phyloP scores from a whole-genome alignment of 225 moss, liverwort and hornwort species.

The Pseudisothecium myosuroides region DNA sequence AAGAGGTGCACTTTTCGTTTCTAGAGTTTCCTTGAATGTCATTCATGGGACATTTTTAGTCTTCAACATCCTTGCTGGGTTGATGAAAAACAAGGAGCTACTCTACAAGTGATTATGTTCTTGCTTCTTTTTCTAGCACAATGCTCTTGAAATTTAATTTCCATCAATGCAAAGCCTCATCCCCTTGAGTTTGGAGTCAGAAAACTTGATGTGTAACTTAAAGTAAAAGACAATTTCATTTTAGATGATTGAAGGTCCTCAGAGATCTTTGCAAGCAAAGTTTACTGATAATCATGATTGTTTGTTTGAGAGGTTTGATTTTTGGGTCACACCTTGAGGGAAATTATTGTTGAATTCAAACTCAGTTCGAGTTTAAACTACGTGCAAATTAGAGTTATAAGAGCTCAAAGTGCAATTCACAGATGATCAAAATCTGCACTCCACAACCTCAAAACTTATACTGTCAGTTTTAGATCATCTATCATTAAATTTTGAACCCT shows the following conservation, averaged over 20 bases:
- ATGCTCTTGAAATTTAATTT: too few species aligned
- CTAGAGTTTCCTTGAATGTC: rapidly evolving
- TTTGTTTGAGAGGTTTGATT: neutral
- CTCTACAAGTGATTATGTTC: neutral
- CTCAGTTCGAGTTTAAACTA: neutral
- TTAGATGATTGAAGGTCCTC: neutral
- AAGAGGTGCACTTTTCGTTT: neutral
- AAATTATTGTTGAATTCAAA: neutral
- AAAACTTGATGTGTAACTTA: neutral
- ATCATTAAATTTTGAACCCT: neutral
- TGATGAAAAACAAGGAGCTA: neutral
- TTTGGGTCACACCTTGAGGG: neutral
- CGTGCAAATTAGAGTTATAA: neutral
- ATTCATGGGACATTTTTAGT: neutral
- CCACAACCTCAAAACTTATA: neutral
- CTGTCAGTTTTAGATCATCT: neutral
- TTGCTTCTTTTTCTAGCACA: neutral
- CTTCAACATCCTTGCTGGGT: neutral
- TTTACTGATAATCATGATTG: neutral
- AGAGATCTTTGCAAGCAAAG: neutral
- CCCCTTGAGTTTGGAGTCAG: rapidly evolving
- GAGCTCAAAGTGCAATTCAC: neutral
- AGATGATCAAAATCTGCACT: neutral
- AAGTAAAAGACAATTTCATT: neutral
- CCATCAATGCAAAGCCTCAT: neutral